Evolutionary conservation across 2,329 filamentous ascomycete genomes (phyloP).

Genomic region (Emydomyces testavorans): DNA sequence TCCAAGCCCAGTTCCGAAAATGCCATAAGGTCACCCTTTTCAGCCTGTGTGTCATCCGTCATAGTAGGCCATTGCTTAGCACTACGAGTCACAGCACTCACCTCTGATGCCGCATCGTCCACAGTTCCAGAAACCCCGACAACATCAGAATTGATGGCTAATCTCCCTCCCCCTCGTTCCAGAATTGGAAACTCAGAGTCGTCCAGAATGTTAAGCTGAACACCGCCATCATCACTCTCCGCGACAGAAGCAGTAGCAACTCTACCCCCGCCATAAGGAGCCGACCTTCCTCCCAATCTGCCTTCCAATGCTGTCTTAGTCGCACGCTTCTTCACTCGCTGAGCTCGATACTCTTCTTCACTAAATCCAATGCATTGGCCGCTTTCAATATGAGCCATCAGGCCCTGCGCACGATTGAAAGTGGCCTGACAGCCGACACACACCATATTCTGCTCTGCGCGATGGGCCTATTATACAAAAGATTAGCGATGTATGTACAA

Average conservation of each 20-base stretch:
- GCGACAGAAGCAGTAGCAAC: slow-evolving; percentile 12
- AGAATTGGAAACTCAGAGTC: slow-evolving; percentile 13
- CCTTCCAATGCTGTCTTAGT: slow-evolving; percentile 27
- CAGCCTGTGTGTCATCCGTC: not conserved
- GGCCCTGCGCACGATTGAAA: slow-evolving; percentile 39
- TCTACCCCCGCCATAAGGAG: not conserved
- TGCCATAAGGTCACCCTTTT: slow-evolving; percentile 18
- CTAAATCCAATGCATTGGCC: slow-evolving; percentile 39
- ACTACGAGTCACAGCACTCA: not conserved
- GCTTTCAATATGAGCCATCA: slow-evolving; percentile 46
- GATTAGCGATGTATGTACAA: no score
- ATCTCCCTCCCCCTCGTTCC: not conserved
- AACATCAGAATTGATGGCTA: not conserved
- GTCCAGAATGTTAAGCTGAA: slow-evolving; percentile 15
- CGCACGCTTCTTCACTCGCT: slow-evolving; percentile 42
- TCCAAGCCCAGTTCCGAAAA: slow-evolving; percentile 13
- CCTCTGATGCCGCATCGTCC: not conserved
- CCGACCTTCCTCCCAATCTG: not conserved
- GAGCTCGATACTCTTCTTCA: slow-evolving; percentile 35
- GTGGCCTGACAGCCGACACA: slow-evolving; percentile 39
- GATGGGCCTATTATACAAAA: slow-evolving; percentile 34
- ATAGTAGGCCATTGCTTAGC: slow-evolving; percentile 22
- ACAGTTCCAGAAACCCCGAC: not conserved
- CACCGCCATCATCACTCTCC: slow-evolving; percentile 20
- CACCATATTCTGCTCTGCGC: slow-evolving; percentile 38